phyloP scores from a whole-genome alignment of 768 basidiomycete genomes.

The Galerina marginata region DNA sequence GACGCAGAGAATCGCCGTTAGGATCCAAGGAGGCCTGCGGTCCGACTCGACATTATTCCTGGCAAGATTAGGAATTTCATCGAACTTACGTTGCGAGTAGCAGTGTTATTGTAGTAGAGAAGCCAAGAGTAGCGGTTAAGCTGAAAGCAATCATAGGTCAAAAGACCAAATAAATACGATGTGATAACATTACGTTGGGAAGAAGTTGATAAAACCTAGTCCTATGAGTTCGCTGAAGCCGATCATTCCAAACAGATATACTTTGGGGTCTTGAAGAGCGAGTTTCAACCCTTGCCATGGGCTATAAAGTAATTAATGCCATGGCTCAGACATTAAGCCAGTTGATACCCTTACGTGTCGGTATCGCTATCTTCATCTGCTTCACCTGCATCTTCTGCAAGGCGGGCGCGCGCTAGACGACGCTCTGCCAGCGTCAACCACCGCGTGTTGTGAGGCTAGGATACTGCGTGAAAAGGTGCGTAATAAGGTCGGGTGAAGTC shows the following conservation, averaged over 20 bases:
- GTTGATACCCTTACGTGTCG: conserved; percentile 48
- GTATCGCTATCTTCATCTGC: conserved; percentile 61
- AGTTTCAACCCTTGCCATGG: conserved; percentile 54
- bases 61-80: neutral
- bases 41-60: neutral
- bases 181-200: conserved; percentile 44
- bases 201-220: conserved; percentile 66
- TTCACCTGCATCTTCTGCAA: conserved; percentile 74
- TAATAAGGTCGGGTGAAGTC: neutral
- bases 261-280: conserved; percentile 61
- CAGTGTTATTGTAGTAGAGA: conserved; percentile 60
- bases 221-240: conserved; percentile 54
- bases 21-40: conserved; percentile 64
- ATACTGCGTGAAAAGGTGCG: too few relatives aligned
- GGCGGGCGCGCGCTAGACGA: conserved; percentile 65
- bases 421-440: conserved; percentile 59
- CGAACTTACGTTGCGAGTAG: conserved; percentile 60
- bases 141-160: conserved; percentile 32
- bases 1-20: conserved; percentile 52
- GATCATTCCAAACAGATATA: conserved; percentile 58
- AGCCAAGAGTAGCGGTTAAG: conserved; percentile 63
- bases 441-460: conserved; percentile 63
- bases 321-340: too few relatives aligned
- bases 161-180: neutral
- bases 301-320: conserved; percentile 30